Evolutionary conservation across 2,329 filamentous ascomycete species (phyloP).

Genomic region (Endoconidiophora polonica): DNA sequence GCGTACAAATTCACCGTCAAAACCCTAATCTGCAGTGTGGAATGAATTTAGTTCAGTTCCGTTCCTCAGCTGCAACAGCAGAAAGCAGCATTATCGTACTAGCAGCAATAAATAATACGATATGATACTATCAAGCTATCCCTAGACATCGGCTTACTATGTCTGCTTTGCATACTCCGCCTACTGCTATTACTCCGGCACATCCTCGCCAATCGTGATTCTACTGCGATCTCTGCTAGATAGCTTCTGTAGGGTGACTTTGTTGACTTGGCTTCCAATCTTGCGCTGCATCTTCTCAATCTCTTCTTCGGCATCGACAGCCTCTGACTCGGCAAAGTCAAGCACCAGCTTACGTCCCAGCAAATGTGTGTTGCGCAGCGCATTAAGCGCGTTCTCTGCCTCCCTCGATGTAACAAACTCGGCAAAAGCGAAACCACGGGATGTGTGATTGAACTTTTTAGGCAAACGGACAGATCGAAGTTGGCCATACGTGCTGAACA

Average conservation of each 20-base stretch:
- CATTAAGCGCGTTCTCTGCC: slow-evolving; percentile 77
- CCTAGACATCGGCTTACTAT: neutral
- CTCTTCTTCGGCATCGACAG: slow-evolving; percentile 84
- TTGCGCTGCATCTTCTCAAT: slow-evolving; percentile 96
- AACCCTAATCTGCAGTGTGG: too few relatives aligned
- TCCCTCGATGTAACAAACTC: slow-evolving; percentile 87
- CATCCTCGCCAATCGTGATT: slow-evolving; percentile 67
- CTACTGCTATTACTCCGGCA: slow-evolving; percentile 32
- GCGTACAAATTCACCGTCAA: too few relatives aligned
- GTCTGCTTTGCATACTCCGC: neutral
- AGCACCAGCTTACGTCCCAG: slow-evolving; percentile 78
- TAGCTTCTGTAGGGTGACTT: slow-evolving; percentile 77
- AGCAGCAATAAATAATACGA: too few relatives aligned
- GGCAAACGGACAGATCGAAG: slow-evolving; percentile 84
- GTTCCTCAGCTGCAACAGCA: too few relatives aligned
- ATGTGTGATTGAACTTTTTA: slow-evolving; percentile 78
- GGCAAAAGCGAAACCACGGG: slow-evolving; percentile 90
- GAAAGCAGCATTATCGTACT: too few relatives aligned
- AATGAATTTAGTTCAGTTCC: too few relatives aligned
- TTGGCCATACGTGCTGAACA: slow-evolving; percentile 83
- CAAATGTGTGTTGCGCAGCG: slow-evolving; percentile 82
- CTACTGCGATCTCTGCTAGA: slow-evolving; percentile 70
- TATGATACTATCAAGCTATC: neutral
- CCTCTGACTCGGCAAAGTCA: slow-evolving; percentile 78
- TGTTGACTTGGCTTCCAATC: slow-evolving; percentile 76